phyloP scores from a whole-genome alignment of 306 rosid genomes.

The Rosa persica region DNA sequence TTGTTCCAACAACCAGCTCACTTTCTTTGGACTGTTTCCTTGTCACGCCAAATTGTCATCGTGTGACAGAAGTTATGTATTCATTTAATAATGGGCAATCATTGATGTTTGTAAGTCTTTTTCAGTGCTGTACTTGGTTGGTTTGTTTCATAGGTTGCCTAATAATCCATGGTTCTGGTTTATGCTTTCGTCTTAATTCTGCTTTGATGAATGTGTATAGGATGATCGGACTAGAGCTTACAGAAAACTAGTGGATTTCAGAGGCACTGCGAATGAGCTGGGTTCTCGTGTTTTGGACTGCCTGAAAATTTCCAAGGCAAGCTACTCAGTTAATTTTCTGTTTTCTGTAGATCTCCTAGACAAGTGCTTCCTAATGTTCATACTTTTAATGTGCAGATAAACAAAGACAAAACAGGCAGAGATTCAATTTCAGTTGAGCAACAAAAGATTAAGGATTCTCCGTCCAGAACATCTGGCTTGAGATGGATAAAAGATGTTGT shows the following conservation, averaged over 20 bases:
- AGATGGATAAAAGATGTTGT: constrained; percentile 95
- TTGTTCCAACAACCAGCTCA: constrained; percentile 52
- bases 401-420: constrained; percentile 51
- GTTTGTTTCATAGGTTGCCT: constrained; percentile 17
- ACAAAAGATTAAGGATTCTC: constrained; percentile 58
- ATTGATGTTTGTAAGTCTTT: constrained; percentile 63
- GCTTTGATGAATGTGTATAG: constrained; percentile 43
- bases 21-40: constrained; percentile 56
- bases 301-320: constrained; percentile 84
- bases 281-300: constrained; percentile 78
- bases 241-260: constrained; percentile 75
- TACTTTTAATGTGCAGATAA: constrained; percentile 59
- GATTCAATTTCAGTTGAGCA: constrained; percentile 50
- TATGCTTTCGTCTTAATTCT: constrained; percentile 29
- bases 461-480: constrained; percentile 75
- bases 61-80: constrained; percentile 67
- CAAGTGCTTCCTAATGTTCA: constrained; percentile 32
- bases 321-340: constrained; percentile 24
- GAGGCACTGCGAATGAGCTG: constrained; percentile 76
- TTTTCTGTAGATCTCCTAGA: constrained; percentile 20
- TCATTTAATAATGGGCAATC: constrained; percentile 57
- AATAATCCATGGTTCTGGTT: constrained; percentile 7
- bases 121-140: constrained; percentile 15
- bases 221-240: constrained; percentile 77
- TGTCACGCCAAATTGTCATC: constrained; percentile 86